Conservation (phyloP, 768 basidiomycete species). For the Leccinum broughii region DNA sequence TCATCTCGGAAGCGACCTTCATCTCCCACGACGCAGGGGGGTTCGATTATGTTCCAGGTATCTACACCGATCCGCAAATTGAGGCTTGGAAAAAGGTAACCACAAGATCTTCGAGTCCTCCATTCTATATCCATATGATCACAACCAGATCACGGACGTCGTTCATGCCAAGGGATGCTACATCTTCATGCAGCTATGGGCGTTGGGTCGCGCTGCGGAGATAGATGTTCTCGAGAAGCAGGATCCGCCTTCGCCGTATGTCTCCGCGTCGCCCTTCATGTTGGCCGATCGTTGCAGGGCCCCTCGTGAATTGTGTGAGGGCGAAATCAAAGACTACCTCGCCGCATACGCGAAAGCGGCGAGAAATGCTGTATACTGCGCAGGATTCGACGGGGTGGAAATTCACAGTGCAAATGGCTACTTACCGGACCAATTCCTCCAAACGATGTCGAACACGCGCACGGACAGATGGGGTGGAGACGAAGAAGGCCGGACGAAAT, state of each 20-base stretch:
- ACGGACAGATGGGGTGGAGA: not conserved
- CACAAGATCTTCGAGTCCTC: not conserved
- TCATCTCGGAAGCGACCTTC: not conserved
- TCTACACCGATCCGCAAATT: too few relatives aligned
- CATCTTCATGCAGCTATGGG: not conserved
- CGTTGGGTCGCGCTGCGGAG: conserved; percentile 33
- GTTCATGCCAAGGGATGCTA: conserved; percentile 52
- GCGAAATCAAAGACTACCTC: conserved; percentile 34
- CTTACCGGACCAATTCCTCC: not conserved
- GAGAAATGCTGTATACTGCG: conserved; percentile 19
- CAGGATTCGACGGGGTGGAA: conserved; percentile 24
- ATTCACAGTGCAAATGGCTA: conserved; percentile 45
- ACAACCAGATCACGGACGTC: conserved; percentile 50
- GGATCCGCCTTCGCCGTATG: conserved; percentile 33
- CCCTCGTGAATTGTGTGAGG: conserved; percentile 18
- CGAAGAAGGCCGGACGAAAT: conserved; percentile 56
- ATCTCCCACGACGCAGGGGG: not conserved
- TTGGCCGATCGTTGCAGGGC: conserved; percentile 14
- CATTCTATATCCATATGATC: not conserved
- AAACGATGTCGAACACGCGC: not conserved
- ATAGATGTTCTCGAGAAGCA: conserved; percentile 29
- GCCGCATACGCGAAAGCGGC: conserved; percentile 33
- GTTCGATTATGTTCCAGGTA: conserved; percentile 7
- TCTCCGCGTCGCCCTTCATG: conserved; percentile 36
- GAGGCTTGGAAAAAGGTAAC: conserved; percentile 46